Evolutionary conservation across 2,329 filamentous ascomycete species (phyloP).

Genomic region (Diplodia mutila): DNA sequence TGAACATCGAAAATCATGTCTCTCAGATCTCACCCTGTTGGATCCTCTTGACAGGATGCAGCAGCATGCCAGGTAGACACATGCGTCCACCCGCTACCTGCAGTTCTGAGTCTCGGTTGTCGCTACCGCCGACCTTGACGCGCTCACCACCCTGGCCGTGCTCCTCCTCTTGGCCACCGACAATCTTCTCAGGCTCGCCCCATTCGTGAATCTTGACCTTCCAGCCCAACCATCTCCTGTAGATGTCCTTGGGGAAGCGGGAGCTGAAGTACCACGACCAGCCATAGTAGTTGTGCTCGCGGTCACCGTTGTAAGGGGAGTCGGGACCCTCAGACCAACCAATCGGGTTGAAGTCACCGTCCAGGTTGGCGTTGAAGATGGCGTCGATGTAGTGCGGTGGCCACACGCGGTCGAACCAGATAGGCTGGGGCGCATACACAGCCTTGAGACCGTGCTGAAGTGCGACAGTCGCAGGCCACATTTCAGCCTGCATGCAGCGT

Average conservation of each 20-base stretch:
- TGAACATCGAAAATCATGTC: conserved; percentile 7
- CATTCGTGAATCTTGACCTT: conserved; percentile 78
- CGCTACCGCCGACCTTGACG: conserved; percentile 50
- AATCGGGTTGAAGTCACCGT: conserved; percentile 67
- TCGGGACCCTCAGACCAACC: conserved; percentile 50
- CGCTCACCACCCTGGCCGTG: conserved; percentile 34
- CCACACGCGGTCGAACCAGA: conserved; percentile 88
- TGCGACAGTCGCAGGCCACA: conserved; percentile 89
- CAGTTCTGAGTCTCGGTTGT: conserved; percentile 26
- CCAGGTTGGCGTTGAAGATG: conserved; percentile 71
- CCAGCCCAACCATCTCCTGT: conserved; percentile 83
- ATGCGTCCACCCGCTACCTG: conserved; percentile 65
- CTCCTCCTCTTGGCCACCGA: conserved; percentile 46
- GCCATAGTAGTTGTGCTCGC: conserved; percentile 86
- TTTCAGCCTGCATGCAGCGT: conserved; percentile 91
- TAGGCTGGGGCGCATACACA: conserved; percentile 85
- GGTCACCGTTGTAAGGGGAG: conserved; percentile 58
- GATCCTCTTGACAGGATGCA: conserved; percentile 81
- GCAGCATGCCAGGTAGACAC: conserved; percentile 86
- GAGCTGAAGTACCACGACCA: conserved; percentile 93
- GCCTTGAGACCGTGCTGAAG: conserved; percentile 93
- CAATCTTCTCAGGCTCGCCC: conserved; percentile 71
- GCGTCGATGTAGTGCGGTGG: conserved; percentile 75
- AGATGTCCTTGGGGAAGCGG: conserved; percentile 78
- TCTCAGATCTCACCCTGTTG: conserved; percentile 27